phyloP scores from a whole-genome alignment of 805 yeast species.

The Nakazawaea laoshanensis region DNA sequence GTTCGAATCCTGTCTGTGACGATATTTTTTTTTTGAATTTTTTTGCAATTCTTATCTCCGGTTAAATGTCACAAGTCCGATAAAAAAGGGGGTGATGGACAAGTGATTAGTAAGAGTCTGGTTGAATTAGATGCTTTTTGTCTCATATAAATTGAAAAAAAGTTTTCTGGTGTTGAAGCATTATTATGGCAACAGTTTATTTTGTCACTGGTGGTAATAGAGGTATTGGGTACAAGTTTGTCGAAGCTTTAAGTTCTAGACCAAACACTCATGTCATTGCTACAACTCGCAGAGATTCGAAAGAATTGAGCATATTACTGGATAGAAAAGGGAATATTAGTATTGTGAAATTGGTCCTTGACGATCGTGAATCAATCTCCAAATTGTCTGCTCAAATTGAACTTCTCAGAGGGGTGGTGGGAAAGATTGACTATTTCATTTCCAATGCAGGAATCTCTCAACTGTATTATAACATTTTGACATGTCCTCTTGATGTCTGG shows the following conservation, averaged over 20 bases:
- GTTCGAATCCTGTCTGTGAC: slow-evolving; percentile 99
- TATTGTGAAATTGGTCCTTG: slow-evolving; percentile 17
- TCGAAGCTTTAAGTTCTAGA: slow-evolving; percentile 17
- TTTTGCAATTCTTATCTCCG: not conserved
- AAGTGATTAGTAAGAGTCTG: too few species aligned
- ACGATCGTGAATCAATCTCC: slow-evolving; percentile 13
- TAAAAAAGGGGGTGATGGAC: too few species aligned
- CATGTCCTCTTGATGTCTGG: slow-evolving; percentile 11
- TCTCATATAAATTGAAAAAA: too few species aligned
- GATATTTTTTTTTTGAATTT: slow-evolving; percentile 40
- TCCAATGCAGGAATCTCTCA: slow-evolving; percentile 13
- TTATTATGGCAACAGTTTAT: too few species aligned
- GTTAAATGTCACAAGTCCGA: too few species aligned
- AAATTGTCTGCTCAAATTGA: slow-evolving; percentile 10
- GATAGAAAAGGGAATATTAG: slow-evolving; percentile 14
- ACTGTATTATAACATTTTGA: too few species aligned
- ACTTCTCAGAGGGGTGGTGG: slow-evolving; percentile 12
- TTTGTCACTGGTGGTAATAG: slow-evolving; percentile 35
- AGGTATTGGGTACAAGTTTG: slow-evolving; percentile 30
- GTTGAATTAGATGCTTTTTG: too few species aligned
- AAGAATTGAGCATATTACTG: not conserved
- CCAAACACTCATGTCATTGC: slow-evolving; percentile 15
- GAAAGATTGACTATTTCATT: slow-evolving; percentile 17
- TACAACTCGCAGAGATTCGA: not conserved
- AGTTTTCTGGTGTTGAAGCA: too few species aligned